Conservation (phyloP, 1,284 basidiomycete genomes). For the Cerioporus squamosus region DNA sequence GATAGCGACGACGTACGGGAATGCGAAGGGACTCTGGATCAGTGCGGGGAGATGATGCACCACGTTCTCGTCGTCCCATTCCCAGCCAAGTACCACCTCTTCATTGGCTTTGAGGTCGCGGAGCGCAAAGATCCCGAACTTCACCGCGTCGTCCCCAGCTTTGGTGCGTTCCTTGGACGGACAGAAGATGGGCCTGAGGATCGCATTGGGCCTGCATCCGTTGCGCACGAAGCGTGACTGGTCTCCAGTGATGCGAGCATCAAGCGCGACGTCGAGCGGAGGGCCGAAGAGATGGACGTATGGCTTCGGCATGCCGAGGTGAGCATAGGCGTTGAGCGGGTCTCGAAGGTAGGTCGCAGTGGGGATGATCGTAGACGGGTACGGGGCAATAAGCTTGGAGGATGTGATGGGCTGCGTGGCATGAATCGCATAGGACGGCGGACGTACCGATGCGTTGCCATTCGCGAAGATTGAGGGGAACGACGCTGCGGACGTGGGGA, state of each 20-base stretch:
- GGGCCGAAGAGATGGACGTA: constrained; percentile 84
- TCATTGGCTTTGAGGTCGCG: constrained; percentile 80
- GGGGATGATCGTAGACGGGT: constrained; percentile 61
- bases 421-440: constrained; percentile 53
- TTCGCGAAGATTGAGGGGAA: constrained; percentile 41
- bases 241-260: constrained; percentile 80
- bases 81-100: constrained; percentile 93
- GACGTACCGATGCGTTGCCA: constrained; percentile 46
- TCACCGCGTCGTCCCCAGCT: constrained; percentile 46
- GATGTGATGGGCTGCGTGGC: constrained; percentile 55
- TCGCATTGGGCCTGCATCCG: constrained; percentile 90
- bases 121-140: constrained; percentile 86
- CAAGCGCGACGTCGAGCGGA: constrained; percentile 83
- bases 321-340: constrained; percentile 71
- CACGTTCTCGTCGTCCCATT: constrained; percentile 94
- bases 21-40: constrained; percentile 58
- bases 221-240: constrained; percentile 79
- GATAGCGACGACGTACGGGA: constrained; percentile 51
- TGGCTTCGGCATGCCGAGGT: constrained; percentile 73
- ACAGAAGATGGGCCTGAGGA: constrained; percentile 80
- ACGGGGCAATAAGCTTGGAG: constrained; percentile 56
- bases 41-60: constrained; percentile 83
- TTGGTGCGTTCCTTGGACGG: constrained; percentile 31
- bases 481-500: constrained; percentile 38
- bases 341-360: constrained; percentile 66